Conservation (phyloP, 331 rosid genomes). For the Spiraea crenata region DNA sequence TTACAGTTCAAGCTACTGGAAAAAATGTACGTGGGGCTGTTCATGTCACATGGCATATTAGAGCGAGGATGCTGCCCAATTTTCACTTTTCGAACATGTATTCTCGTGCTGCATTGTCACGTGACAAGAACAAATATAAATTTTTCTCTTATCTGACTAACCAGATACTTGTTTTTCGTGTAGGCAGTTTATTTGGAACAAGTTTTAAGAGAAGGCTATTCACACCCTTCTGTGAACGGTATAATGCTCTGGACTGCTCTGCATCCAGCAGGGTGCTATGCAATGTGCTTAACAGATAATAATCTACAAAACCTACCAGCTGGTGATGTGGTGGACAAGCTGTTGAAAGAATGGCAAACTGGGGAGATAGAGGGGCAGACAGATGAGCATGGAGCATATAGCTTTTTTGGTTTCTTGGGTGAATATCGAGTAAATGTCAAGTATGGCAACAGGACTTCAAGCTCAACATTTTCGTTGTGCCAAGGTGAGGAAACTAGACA, state of each 20-base stretch:
- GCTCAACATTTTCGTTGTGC: conserved; percentile 57
- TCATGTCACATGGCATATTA: background rate
- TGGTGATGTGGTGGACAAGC: conserved; percentile 79
- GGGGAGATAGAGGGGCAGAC: conserved; percentile 40
- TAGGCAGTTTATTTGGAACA: conserved; percentile 71
- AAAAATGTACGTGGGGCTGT: background rate
- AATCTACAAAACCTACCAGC: conserved; percentile 66
- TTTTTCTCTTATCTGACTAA: background rate
- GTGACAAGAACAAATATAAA: background rate
- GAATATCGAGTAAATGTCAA: conserved; percentile 49
- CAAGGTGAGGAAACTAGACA: conserved; percentile 72
- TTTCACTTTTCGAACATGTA: too few species aligned
- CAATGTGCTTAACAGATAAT: conserved; percentile 78
- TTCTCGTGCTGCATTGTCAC: background rate
- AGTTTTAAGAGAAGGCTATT: conserved; percentile 81
- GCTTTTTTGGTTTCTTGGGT: conserved; percentile 85
- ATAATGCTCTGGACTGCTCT: conserved; percentile 89
- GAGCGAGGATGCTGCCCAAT: too few species aligned
- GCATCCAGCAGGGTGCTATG: conserved; percentile 77
- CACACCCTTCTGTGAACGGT: conserved; percentile 80
- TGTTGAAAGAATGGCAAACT: conserved; percentile 73
- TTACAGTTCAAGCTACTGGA: too few species aligned
- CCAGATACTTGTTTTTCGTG: background rate
- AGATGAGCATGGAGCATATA: conserved; percentile 63
- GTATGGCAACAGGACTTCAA: conserved; percentile 40